Percentiles rank a stretch among this genome's conserved stretches.
phyloP scores from a whole-genome alignment of 805 yeast genomes.

The Hanseniaspora lindneri region DNA sequence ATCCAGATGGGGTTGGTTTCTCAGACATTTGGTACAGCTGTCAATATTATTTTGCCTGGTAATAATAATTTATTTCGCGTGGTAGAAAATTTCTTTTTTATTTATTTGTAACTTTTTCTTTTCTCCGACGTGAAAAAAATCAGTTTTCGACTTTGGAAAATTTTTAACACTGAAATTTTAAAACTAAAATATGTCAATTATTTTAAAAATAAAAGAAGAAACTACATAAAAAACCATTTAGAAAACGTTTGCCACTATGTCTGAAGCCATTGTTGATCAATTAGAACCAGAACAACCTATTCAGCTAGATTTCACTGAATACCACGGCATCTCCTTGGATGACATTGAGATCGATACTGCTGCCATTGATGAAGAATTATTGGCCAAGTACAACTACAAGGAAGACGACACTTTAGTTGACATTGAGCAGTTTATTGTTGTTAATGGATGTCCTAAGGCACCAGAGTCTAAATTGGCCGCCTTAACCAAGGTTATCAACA shows the following conservation, averaged over 20 bases:
- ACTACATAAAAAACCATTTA: conserved; percentile 13
- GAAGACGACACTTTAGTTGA: conserved; percentile 39
- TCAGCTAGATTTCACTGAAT: conserved; percentile 16
- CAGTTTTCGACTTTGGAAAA: no score
- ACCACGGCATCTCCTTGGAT: conserved; percentile 32
- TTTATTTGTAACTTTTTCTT: no score
- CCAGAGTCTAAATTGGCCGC: conserved; percentile 80
- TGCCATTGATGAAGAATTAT: conserved; percentile 69
- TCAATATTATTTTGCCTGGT: no score
- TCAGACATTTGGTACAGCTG: no score
- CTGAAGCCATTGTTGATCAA: conserved; percentile 1
- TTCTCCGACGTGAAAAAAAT: no score
- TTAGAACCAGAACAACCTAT: not conserved
- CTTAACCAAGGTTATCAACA: conserved; percentile 71
- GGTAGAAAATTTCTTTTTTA: no score
- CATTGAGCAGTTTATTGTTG: conserved; percentile 67
- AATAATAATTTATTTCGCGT: no score
- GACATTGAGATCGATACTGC: conserved; percentile 51
- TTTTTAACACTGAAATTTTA: no score
- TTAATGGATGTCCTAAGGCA: conserved; percentile 92
- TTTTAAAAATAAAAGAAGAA: not conserved
- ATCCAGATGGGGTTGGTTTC: no score
- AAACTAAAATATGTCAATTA: not conserved
- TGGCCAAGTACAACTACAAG: conserved; percentile 29
- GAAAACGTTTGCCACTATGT: conserved; percentile 18